Percentiles rank a stretch among this genome's conserved stretches.
phyloP scores from a whole-genome alignment of 805 yeast species.

The Myxozyma vanderwaltii region DNA sequence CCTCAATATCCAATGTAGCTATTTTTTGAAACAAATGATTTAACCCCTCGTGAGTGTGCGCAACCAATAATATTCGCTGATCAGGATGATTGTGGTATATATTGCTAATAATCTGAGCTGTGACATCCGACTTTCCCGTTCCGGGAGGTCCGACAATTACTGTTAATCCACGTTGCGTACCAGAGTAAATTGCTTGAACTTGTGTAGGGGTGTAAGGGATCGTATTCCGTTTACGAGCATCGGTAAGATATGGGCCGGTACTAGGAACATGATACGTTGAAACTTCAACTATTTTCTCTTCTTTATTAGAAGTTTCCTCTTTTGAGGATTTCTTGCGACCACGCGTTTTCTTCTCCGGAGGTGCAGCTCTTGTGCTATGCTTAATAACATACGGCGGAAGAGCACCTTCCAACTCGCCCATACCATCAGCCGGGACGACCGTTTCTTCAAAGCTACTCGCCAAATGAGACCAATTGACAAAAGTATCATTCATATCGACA shows the following conservation, averaged over 20 bases:
- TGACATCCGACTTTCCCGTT: slow-evolving; percentile 57
- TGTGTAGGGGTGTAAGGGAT: slow-evolving; percentile 37
- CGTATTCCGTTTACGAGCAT: slow-evolving; percentile 22
- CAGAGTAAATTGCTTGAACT: slow-evolving; percentile 38
- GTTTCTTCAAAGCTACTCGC: slow-evolving; percentile 29
- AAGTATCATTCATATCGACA: slow-evolving; percentile 37
- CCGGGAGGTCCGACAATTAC: slow-evolving; percentile 81
- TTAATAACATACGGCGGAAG: slow-evolving; percentile 25
- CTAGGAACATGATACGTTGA: slow-evolving; percentile 19
- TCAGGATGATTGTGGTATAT: slow-evolving; percentile 36
- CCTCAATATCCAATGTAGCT: slow-evolving; percentile 35
- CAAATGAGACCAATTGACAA: slow-evolving; percentile 37
- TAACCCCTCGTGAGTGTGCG: slow-evolving; percentile 39
- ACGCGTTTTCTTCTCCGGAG: slow-evolving; percentile 1
- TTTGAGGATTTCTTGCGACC: slow-evolving; percentile 12
- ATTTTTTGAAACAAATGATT: slow-evolving; percentile 37
- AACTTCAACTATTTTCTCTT: slow-evolving; percentile 18
- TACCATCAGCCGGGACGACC: slow-evolving; percentile 18
- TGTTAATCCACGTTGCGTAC: slow-evolving; percentile 51
- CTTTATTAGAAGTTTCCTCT: slow-evolving; percentile 1
- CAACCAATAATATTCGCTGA: slow-evolving; percentile 41
- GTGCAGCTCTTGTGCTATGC: neutral
- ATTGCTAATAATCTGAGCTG: slow-evolving; percentile 37
- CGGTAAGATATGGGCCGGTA: slow-evolving; percentile 33
- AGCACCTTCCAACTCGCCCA: slow-evolving; percentile 18